A percentile compares a stretch with the other conserved stretches of the same genome.
Conservation (phyloP, 1,284 basidiomycete species). For the Sanghuangporus sanghuang region DNA sequence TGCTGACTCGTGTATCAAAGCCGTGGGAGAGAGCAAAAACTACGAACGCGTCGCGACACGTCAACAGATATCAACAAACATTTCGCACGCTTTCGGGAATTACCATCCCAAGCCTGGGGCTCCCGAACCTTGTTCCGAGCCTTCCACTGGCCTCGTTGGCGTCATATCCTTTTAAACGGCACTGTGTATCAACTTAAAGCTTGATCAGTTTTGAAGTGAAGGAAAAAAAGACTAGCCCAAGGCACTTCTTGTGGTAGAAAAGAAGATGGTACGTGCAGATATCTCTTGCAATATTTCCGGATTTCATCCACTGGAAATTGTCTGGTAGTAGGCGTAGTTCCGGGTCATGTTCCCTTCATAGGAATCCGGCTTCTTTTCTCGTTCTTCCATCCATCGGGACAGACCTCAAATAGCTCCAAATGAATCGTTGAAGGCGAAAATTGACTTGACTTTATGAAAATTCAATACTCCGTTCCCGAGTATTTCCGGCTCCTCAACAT, state of each 20-base stretch:
- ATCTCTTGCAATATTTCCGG: neutral
- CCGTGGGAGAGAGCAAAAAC: neutral
- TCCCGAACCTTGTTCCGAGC: neutral
- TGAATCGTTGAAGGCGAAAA: neutral
- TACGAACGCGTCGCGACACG: neutral
- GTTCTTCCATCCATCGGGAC: neutral
- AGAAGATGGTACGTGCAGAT: no score
- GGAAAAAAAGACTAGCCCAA: no score
- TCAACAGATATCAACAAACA: neutral
- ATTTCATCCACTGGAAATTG: neutral
- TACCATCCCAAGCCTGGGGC: neutral
- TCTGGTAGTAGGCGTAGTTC: neutral
- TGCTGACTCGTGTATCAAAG: neutral
- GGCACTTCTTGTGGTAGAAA: no score
- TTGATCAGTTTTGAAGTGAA: no score
- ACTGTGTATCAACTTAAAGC: no score
- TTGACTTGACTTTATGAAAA: neutral
- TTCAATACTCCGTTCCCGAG: neutral
- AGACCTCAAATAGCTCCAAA: neutral
- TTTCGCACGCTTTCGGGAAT: neutral
- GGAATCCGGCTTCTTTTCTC: neutral
- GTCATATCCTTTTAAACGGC: neutral
- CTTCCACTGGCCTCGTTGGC: neutral
- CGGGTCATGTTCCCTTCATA: neutral
- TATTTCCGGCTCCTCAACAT: neutral